Base-by-base conservation (phyloP, 2,329 filamentous ascomycete species). In the Grosmannia penicillata region DNA sequence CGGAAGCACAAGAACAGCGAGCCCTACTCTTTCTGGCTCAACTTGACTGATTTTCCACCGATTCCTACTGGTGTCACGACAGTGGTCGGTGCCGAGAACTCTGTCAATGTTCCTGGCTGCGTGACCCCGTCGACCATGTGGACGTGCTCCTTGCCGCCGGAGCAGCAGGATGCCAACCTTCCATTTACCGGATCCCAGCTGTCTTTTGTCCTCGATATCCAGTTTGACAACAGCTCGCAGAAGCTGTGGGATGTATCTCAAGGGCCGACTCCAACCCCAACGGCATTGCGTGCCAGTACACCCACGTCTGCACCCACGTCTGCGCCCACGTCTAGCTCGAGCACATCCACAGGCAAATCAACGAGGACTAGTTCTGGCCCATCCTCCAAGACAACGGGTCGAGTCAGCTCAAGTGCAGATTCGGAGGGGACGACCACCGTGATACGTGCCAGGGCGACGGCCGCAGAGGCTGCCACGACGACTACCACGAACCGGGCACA, bases 111-210 rank as follows among this genome's bases (percentile, higher is more conserved):
- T 38, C 72, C 72, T 18, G 73, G 71, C 7, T 96, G 87, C 48
- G 75, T 87, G 4, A 62, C 67, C 8, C 80, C 80, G 1, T 65
- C 74, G 9, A 82, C 81, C 0, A 57, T 91, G 39, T 96, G 87
- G 87, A 93, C 81, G 53, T 96, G 87, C 55, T 71, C 78, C 10
- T 58, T 93, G 14, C 85, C 87, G 3, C 85, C 85, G 53, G 83
- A 86, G 48, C 60, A 83, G 43, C 82, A 87, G 31, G 58, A 68
- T 4, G 66, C 68, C 1, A 72, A 78, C 31, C 60, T 65, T 2
- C 76, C 77, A 0, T 82, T 77, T 50, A 62, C 68, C 26, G 62
- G 76, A 1, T 69, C 79, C 44, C 73, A 84, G 50, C 86, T 87
- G 0, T 82, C 79, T 36, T 84, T 95, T 51, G 69, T 82, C 35